phyloP scores from a whole-genome alignment of 768 basidiomycete genomes.

The Tremella fuciformis region DNA sequence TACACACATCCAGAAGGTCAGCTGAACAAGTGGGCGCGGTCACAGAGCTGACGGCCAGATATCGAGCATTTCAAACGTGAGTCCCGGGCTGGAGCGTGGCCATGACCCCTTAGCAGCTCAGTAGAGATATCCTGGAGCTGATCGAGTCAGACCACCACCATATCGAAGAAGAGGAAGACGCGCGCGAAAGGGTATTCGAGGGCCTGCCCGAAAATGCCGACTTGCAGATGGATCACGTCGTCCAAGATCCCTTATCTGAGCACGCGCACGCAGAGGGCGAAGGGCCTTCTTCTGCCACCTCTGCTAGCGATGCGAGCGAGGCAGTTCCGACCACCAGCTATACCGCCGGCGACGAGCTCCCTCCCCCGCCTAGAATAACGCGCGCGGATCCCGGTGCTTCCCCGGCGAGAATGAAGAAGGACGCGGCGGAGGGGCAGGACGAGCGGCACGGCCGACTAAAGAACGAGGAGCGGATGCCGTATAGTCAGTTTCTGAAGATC shows the following conservation, averaged over 20 bases:
- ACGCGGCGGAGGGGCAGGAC: conserved; percentile 14
- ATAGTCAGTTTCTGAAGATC: conserved; percentile 41
- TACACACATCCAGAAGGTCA: conserved; percentile 88
- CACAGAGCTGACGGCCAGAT: conserved; percentile 32
- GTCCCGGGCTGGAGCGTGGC: too few species aligned
- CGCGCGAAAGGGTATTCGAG: conserved; percentile 77
- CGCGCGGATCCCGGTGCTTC: conserved; percentile 26
- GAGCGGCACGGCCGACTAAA: conserved; percentile 65
- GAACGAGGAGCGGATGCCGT: conserved; percentile 62
- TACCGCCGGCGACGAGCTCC: conserved; percentile 28
- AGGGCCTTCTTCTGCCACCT: conserved; percentile 14
- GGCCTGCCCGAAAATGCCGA: conserved; percentile 60
- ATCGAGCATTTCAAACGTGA: conserved; percentile 74
- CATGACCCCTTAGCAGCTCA: not conserved
- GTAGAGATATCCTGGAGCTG: too few species aligned
- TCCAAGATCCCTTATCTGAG: conserved; percentile 52
- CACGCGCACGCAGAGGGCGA: conserved; percentile 43
- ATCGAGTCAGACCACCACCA: conserved; percentile 62
- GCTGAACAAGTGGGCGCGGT: not conserved
- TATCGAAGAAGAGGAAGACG: conserved; percentile 80
- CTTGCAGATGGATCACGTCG: conserved; percentile 62
- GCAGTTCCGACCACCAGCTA: conserved; percentile 8
- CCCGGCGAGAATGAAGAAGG: conserved; percentile 30
- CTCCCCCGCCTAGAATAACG: conserved; percentile 17
- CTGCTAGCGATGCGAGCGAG: not conserved